Base-by-base conservation (phyloP, 768 basidiomycete species). In the Collybia mongolica region DNA sequence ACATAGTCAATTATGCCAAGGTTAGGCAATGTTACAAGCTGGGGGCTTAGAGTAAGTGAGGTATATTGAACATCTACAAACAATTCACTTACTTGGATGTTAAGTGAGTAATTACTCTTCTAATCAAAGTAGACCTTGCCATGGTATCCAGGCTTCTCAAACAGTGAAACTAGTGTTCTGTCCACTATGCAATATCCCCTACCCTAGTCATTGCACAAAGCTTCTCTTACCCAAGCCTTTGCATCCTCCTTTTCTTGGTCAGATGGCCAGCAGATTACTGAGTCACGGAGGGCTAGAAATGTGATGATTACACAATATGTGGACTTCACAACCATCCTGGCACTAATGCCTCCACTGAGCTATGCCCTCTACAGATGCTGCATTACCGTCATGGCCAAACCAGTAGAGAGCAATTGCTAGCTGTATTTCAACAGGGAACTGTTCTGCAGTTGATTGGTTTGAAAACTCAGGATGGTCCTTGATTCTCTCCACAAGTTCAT, bases 371-470 rank as follows among this genome's bases (percentile, higher is more conserved):
- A 69, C 35, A 11, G 58, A 49, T 1, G 66, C 63, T 15, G 65
- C 70, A 68, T 72, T 77, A 20, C 74, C 71, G 53, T 60, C 59
- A 48, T 69, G 69, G 2, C 72, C 72, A 57, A 75, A 72, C 0
- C 65, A 57, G 41, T 64, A 74, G 6, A 76, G 68, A 8, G 65
- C 46, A 19, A 76, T 67, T 0, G 71, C 71, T 9, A 76, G 51
- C 45, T 76, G 71, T 19, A 40, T 40, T 19, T 40, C 39, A 40
- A 40, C 39, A 40, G 39, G 39, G 18, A 23, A 18, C 23, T 40
- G 39, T 23, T 40, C 39, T 11, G 8, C 18, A 19, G 8, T 6
- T n/a, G 39, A 18, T 19, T 8, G 9, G 18, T 18, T 40, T 18
- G 14, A 40, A 40, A 40, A 40, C 11, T 19, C 18, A 23, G 39